phyloP scores from a whole-genome alignment of 495 filamentous ascomycete genomes.

The Parathielavia hyrcaniae region DNA sequence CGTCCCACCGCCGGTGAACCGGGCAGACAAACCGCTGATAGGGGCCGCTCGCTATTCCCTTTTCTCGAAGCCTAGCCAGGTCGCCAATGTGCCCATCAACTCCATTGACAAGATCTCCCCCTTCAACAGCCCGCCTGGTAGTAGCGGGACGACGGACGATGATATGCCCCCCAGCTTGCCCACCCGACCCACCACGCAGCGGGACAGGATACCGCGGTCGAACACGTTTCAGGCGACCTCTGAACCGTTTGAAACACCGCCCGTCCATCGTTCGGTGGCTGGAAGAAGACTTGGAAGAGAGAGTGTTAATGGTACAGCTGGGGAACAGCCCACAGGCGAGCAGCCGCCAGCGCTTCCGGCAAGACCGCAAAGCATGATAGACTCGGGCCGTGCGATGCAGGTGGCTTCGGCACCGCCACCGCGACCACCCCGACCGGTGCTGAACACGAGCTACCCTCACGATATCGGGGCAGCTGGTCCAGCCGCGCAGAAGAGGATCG shows the following conservation, averaged over 20 bases:
- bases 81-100: slow-evolving; percentile 30
- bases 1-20: slow-evolving; percentile 63
- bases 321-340: slow-evolving; percentile 36
- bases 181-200: slow-evolving; percentile 34
- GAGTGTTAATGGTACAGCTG: slow-evolving; percentile 33
- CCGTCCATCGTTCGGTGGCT: slow-evolving; percentile 44
- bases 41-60: slow-evolving; percentile 33
- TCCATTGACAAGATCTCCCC: slow-evolving; percentile 57
- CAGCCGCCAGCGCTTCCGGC: slow-evolving; percentile 57
- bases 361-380: slow-evolving; percentile 40
- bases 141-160: slow-evolving; percentile 54
- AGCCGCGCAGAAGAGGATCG: slow-evolving; percentile 44
- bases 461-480: slow-evolving; percentile 24
- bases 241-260: slow-evolving; percentile 48
- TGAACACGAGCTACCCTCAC: slow-evolving; percentile 31
- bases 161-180: slow-evolving; percentile 40
- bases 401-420: slow-evolving; percentile 38
- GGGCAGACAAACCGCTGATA: slow-evolving; percentile 73
- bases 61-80: slow-evolving; percentile 24
- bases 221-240: slow-evolving; percentile 32
- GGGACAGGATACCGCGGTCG: slow-evolving; percentile 21
- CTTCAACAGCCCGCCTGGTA: slow-evolving; percentile 84
- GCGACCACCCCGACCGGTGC: slow-evolving; percentile 40
- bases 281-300: slow-evolving; percentile 36
- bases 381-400: slow-evolving; percentile 24